These are phyloP conservation scores for Boletus rubescentipes DNA, from an alignment of 768 basidiomycete genomes.

Conservation along the genomic window DNA sequence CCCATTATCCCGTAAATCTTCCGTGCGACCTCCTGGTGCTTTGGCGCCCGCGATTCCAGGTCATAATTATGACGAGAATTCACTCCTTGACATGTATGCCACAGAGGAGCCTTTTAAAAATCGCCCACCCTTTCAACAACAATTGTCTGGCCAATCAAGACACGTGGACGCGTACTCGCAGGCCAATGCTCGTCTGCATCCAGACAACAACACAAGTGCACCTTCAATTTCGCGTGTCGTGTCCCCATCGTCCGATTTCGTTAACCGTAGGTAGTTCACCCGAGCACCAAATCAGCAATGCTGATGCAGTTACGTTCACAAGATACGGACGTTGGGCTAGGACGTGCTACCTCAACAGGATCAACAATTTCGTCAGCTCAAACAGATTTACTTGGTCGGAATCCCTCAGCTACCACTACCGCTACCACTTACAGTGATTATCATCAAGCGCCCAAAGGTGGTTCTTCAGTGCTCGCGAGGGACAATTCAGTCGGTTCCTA, in stretches of 20 bases:
- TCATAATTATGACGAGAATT: conserved; percentile 24
- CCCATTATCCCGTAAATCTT: conserved; percentile 19
- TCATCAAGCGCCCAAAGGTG: conserved; percentile 17
- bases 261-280: conserved; percentile 22
- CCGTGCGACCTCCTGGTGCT: conserved; percentile 31
- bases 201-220: conserved; percentile 10
- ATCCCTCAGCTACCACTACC: conserved; percentile 26
- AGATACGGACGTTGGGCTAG: conserved; percentile 21
- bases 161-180: conserved; percentile 17
- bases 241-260: conserved; percentile 21
- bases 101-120: conserved; percentile 15
- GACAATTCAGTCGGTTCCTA: conserved; percentile 19
- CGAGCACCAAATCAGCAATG: not conserved
- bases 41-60: conserved; percentile 29
- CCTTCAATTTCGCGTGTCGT: conserved; percentile 17
- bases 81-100: conserved; percentile 24
- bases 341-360: conserved; percentile 28
- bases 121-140: conserved; percentile 23
- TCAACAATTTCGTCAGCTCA: conserved; percentile 30
- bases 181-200: conserved; percentile 9
- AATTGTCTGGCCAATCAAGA: conserved; percentile 19
- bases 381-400: conserved; percentile 25
- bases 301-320: conserved; percentile 7
- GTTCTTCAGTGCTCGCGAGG: conserved; percentile 13
- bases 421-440: conserved; percentile 24